These are phyloP conservation scores for Lojkania enalia DNA, from an alignment of 2,329 filamentous ascomycete genomes.

Conservation along the genomic window DNA sequence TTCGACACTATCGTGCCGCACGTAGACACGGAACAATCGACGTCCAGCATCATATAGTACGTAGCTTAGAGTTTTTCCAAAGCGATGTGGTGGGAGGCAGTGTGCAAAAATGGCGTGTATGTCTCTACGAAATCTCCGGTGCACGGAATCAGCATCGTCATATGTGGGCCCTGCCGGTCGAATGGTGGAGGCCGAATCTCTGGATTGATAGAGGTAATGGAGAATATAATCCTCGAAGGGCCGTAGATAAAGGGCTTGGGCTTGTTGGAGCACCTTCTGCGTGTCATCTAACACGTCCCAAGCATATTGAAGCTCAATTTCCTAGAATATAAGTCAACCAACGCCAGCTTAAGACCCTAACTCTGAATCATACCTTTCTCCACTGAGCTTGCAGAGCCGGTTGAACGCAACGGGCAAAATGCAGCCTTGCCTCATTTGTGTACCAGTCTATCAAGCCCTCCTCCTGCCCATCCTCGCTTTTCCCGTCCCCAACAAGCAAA, in stretches of 20 bases:
- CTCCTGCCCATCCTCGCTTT: constrained; percentile 30
- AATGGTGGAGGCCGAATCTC: constrained; percentile 40
- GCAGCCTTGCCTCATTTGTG: constrained; percentile 46
- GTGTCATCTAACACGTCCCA: constrained; percentile 43
- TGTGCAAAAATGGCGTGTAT: constrained; percentile 68
- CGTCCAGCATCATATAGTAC: constrained; percentile 60
- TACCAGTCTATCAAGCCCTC: constrained; percentile 50
- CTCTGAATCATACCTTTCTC: constrained; percentile 43
- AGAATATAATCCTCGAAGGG: constrained; percentile 41
- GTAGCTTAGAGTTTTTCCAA: constrained; percentile 58
- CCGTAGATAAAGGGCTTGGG: constrained; percentile 43
- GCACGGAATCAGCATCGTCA: constrained; percentile 21
- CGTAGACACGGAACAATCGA: constrained; percentile 48
- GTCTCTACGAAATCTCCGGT: constrained; percentile 60
- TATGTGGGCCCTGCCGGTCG: constrained; percentile 46
- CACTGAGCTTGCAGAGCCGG: constrained; percentile 35
- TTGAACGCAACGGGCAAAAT: constrained; percentile 45
- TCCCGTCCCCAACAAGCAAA: constrained; percentile 40
- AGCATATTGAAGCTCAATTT: constrained; percentile 29
- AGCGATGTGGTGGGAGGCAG: constrained; percentile 56
- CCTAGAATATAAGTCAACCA: constrained; percentile 13
- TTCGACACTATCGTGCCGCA: constrained; percentile 30
- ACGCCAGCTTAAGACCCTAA: too few relatives aligned
- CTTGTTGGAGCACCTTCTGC: constrained; percentile 39
- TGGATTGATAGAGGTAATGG: constrained; percentile 31